These are phyloP conservation scores for Monosporascus sp. DNA, from an alignment of 2,329 filamentous ascomycete genomes.

Conservation along the genomic window DNA sequence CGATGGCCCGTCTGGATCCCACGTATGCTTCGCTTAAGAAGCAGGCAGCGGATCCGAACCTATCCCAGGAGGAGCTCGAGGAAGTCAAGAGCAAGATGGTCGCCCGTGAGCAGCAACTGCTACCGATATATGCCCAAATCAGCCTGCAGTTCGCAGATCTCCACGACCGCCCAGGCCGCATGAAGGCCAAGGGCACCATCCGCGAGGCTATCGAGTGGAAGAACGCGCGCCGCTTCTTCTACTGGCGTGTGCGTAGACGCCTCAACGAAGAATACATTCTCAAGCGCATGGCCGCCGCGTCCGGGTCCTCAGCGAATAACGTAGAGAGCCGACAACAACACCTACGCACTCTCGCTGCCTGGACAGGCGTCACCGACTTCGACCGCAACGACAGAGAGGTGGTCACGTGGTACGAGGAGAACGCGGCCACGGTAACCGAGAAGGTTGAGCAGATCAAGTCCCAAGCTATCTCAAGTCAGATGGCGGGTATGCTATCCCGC, in stretches of 20 bases:
- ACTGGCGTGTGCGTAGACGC: slow-evolving; percentile 96
- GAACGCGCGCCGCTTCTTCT: slow-evolving; percentile 94
- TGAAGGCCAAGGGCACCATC: slow-evolving; percentile 96
- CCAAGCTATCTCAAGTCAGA: slow-evolving; percentile 54
- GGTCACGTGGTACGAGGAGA: slow-evolving; percentile 93
- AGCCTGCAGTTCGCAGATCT: slow-evolving; percentile 96
- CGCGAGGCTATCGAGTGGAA: slow-evolving; percentile 79
- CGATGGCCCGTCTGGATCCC: slow-evolving; percentile 89
- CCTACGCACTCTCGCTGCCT: slow-evolving; percentile 72
- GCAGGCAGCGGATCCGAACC: slow-evolving; percentile 60
- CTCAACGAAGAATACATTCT: slow-evolving; percentile 97
- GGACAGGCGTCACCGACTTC: slow-evolving; percentile 75
- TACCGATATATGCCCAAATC: slow-evolving; percentile 92
- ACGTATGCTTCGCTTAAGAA: slow-evolving; percentile 80
- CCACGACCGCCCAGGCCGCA: slow-evolving; percentile 93
- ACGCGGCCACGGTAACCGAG: slow-evolving; percentile 73
- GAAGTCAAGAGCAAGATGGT: slow-evolving; percentile 80
- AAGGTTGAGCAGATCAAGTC: slow-evolving; percentile 83
- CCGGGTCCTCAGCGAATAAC: slow-evolving; percentile 28
- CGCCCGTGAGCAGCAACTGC: slow-evolving; percentile 77
- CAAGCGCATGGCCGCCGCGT: slow-evolving; percentile 66
- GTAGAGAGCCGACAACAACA: slow-evolving; percentile 58
- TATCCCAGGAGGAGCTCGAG: slow-evolving; percentile 69
- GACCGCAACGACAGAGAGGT: slow-evolving; percentile 75
- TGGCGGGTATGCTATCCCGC: slow-evolving; percentile 38